Percentiles rank a stretch among this genome's conserved stretches.
phyloP scores from a whole-genome alignment of 2,329 filamentous ascomycete genomes.

The Xenosphaeropsis pyriputrescens region DNA sequence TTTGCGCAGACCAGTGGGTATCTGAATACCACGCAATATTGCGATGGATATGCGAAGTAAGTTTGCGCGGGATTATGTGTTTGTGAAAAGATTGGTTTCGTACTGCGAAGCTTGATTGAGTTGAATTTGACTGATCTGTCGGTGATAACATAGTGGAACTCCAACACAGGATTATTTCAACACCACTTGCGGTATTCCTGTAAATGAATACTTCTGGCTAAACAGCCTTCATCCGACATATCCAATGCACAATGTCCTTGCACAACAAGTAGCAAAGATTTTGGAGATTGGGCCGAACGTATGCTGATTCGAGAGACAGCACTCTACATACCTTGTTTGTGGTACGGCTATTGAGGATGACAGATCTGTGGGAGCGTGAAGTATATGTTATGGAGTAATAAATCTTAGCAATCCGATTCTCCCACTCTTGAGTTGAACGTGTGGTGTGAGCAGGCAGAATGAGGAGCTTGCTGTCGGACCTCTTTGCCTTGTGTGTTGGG shows the following conservation, averaged over 20 bases:
- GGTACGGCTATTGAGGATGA: too few species aligned
- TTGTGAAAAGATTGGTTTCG: too few species aligned
- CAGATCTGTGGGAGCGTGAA: too few species aligned
- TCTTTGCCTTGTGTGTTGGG: too few species aligned
- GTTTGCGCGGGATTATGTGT: constrained; percentile 9
- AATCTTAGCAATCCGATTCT: too few species aligned
- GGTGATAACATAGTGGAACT: constrained; percentile 24
- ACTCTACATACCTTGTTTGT: too few species aligned
- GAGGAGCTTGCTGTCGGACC: too few species aligned
- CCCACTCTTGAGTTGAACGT: too few species aligned
- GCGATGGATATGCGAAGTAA: constrained; percentile 37
- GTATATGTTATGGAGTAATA: too few species aligned
- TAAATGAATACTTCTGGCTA: constrained; percentile 51
- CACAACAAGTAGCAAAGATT: constrained; percentile 27
- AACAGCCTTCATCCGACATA: constrained; percentile 50
- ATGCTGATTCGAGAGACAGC: constrained; percentile 11
- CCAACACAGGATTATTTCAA: constrained; percentile 23
- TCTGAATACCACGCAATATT: constrained; percentile 40
- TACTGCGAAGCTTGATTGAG: background rate
- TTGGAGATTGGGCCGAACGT: constrained; percentile 24
- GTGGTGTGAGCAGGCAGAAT: too few species aligned
- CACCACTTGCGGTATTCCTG: constrained; percentile 32
- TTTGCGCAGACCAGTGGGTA: constrained; percentile 33
- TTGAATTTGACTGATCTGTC: constrained; percentile 4
- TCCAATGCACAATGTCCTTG: constrained; percentile 44